Evolutionary conservation across 345 rosid genomes (phyloP).

Genomic region (Linum trigynum): DNA sequence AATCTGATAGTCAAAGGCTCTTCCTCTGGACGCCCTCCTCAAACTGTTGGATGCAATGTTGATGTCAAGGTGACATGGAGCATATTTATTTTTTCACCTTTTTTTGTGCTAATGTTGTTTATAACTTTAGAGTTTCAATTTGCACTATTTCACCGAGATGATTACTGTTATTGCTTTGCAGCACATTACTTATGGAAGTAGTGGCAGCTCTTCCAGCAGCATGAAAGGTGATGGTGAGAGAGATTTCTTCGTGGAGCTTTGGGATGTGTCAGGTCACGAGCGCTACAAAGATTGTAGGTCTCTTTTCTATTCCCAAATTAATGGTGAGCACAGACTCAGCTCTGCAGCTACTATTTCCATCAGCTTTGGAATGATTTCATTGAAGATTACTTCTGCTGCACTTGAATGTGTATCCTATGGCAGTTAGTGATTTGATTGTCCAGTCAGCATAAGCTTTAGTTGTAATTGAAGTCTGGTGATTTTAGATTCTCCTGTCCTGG

Average conservation of each 20-base stretch:
- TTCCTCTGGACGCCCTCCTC: conserved; percentile 62
- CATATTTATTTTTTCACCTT: background rate
- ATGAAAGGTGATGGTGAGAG: conserved; percentile 81
- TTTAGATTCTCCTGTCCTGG: background rate
- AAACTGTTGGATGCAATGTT: conserved; percentile 93
- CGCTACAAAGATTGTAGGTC: conserved; percentile 96
- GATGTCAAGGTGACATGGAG: conserved; percentile 66
- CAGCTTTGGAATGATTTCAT: background rate
- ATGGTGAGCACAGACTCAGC: conserved; percentile 40
- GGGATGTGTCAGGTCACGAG: conserved; percentile 99
- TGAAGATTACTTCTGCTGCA: background rate
- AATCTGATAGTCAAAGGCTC: conserved; percentile 77
- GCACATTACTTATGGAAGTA: conserved; percentile 68
- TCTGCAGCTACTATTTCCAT: background rate
- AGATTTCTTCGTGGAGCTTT: conserved; percentile 95
- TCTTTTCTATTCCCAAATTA: conserved; percentile 84
- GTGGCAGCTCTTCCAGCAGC: conserved; percentile 89
- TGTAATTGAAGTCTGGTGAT: background rate
- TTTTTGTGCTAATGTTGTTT: conserved; percentile 1
- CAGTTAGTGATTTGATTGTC: background rate
- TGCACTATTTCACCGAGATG: conserved; percentile 12
- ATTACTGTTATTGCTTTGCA: conserved; percentile 21
- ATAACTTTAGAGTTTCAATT: conserved; percentile 12
- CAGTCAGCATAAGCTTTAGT: background rate
- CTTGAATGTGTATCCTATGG: too few relatives aligned